Evolutionary conservation across 768 basidiomycete species (phyloP).

Genomic region (Pholiota molesta): DNA sequence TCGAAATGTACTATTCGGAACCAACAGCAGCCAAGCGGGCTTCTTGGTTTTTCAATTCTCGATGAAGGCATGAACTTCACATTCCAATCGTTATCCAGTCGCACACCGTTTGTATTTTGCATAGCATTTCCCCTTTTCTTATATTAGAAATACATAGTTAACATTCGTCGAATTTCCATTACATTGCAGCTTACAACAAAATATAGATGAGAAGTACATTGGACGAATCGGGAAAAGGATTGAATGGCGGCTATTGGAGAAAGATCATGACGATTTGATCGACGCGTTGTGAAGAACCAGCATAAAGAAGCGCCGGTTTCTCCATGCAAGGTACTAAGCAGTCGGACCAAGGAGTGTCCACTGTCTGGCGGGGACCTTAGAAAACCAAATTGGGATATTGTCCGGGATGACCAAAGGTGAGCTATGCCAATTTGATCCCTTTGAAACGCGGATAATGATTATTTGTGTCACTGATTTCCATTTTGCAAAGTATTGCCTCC

Average conservation of each 20-base stretch:
- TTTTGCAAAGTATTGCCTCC: slow-evolving; percentile 25
- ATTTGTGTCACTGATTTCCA: slow-evolving; percentile 17
- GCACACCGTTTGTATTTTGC: slow-evolving; percentile 22
- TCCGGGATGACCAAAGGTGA: slow-evolving; percentile 25
- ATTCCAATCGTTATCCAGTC: slow-evolving; percentile 10
- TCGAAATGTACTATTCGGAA: slow-evolving; percentile 21
- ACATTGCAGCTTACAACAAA: background rate
- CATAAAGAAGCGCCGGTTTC: background rate
- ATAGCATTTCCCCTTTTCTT: slow-evolving; percentile 24
- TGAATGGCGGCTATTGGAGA: slow-evolving; percentile 7
- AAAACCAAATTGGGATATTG: slow-evolving; percentile 26
- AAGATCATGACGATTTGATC: slow-evolving; percentile 18
- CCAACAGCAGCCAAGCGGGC: slow-evolving; percentile 73
- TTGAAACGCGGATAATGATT: slow-evolving; percentile 43
- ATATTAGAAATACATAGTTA: slow-evolving; percentile 25
- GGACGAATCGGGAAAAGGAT: background rate
- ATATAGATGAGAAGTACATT: background rate
- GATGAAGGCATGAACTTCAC: slow-evolving; percentile 37
- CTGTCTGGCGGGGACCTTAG: slow-evolving; percentile 39
- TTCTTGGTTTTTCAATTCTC: slow-evolving; percentile 92
- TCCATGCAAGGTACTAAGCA: background rate
- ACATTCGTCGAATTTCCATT: background rate
- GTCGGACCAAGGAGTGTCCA: slow-evolving; percentile 1
- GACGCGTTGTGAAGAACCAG: slow-evolving; percentile 14
- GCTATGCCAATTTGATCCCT: slow-evolving; percentile 36